Percentiles rank a stretch among this genome's conserved stretches.
Evolutionary conservation across 495 filamentous ascomycete species (phyloP).

Genomic region (Xylaria castorea): DNA sequence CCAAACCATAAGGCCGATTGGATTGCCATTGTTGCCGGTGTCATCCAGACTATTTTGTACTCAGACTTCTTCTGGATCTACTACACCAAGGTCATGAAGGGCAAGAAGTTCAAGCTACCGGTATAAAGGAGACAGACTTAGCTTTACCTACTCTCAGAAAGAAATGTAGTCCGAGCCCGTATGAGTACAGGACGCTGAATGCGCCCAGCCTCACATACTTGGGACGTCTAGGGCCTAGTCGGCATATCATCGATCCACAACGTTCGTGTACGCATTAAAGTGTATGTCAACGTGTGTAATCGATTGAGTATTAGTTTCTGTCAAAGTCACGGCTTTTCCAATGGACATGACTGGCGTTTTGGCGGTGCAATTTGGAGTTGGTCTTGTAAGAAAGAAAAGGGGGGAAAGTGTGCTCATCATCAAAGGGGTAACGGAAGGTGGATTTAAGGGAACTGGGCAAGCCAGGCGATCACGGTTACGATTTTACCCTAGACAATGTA

Average conservation of each 20-base stretch:
- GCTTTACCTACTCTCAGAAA: not conserved
- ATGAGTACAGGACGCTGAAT: not conserved
- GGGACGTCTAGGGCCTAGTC: not conserved
- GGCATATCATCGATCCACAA: not conserved
- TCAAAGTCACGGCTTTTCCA: slow-evolving; percentile 38
- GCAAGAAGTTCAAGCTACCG: slow-evolving; percentile 86
- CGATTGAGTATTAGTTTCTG: slow-evolving; percentile 19
- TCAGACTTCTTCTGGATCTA: slow-evolving; percentile 99
- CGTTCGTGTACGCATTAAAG: slow-evolving; percentile 57
- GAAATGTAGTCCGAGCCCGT: not conserved
- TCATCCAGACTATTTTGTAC: slow-evolving; percentile 93
- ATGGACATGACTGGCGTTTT: slow-evolving; percentile 43
- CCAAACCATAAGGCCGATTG: slow-evolving; percentile 70
- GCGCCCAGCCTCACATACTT: not conserved
- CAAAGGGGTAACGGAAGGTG: slow-evolving; percentile 19
- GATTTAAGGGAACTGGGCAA: slow-evolving; percentile 7
- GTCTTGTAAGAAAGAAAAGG: slow-evolving; percentile 24
- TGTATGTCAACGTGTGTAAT: slow-evolving; percentile 69
- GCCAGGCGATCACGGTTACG: slow-evolving; percentile 5
- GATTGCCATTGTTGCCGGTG: slow-evolving; percentile 83
- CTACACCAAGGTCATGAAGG: slow-evolving; percentile 91
- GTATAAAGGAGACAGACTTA: slow-evolving; percentile 57
- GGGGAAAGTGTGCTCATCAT: slow-evolving; percentile 21
- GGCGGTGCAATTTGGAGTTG: slow-evolving; percentile 32
- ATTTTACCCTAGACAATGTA: slow-evolving; percentile 30